Base-by-base conservation (phyloP, 306 rosid genomes). In the Gillenia trifoliata region DNA sequence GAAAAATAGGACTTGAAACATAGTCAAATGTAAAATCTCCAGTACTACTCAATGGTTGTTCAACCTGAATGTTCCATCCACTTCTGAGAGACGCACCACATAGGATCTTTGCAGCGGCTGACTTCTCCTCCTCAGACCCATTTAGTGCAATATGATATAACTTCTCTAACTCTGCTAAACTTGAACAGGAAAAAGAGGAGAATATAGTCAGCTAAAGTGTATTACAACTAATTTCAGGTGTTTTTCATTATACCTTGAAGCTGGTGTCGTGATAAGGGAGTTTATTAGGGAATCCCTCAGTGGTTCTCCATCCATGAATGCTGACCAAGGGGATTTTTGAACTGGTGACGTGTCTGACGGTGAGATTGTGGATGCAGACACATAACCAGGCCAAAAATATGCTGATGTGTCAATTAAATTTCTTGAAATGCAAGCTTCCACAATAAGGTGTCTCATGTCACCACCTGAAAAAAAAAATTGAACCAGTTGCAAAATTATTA, bases 61-160 rank as follows among this genome's bases (percentile, higher is more conserved):
- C 75, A 81, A 91, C 97, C 97, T 91, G 94, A 83, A 89, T 86
- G 84, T 89, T 89, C 97, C 97, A 91, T 66, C 94, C 97, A 64
- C 81, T 82, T 72, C 82, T 81, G 47, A 91, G 84, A 80, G 97
- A 89, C 62, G 94, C 94, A 85, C 97, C 89, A 45, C 97, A 91
- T 5, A 91, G 85, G 74, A 91, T 87, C 86, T 87, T 87, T 29
- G 92, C 92, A 25, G 92, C 92, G 17, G 92, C 89, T 29, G 84
- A 71, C 80, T 81, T 87, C 83, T 91, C 97, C 81, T 83, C 82
- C 68, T 87, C 86, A 40, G 92, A 83, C 66, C 94, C 97, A 79
- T 84, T 85, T 78, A 89, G 63, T 70, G 97, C 94, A 76, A 83
- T 83, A 71, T 84, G 64, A 84, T 84, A 87, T 66, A 91, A 78